Conservation (phyloP, 2,329 filamentous ascomycete genomes). For the Aspergillus viridinutans region DNA sequence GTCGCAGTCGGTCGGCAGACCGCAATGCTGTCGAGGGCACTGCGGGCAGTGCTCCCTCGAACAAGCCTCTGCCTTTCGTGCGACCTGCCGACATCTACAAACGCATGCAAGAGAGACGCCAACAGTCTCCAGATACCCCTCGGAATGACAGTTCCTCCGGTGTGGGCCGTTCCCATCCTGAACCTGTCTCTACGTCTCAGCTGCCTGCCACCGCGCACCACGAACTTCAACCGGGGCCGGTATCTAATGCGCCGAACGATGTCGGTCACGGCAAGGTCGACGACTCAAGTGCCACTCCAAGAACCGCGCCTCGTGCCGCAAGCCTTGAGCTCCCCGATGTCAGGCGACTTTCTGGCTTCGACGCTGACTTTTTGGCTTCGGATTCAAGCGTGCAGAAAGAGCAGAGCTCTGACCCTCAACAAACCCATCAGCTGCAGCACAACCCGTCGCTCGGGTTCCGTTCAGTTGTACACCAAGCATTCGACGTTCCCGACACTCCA, state of each 20-base stretch:
- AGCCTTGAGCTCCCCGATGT: slow-evolving; percentile 38
- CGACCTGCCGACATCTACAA: slow-evolving; percentile 75
- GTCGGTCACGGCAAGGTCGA: background rate
- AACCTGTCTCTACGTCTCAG: slow-evolving; percentile 1
- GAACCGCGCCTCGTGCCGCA: slow-evolving; percentile 12
- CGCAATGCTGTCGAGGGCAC: slow-evolving; percentile 2
- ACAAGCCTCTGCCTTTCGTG: slow-evolving; percentile 60
- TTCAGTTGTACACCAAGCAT: slow-evolving; percentile 62
- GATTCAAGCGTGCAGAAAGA: slow-evolving; percentile 11
- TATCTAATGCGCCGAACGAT: background rate
- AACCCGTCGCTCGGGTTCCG: slow-evolving; percentile 54
- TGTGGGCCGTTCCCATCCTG: slow-evolving; percentile 3
- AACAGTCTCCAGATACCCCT: slow-evolving; percentile 55
- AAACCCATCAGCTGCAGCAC: slow-evolving; percentile 41
- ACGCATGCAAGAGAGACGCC: slow-evolving; percentile 58
- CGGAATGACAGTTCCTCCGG: slow-evolving; percentile 53
- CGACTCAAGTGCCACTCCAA: background rate
- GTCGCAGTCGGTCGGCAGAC: slow-evolving; percentile 24
- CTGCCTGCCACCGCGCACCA: slow-evolving; percentile 3
- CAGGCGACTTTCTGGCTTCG: slow-evolving; percentile 39
- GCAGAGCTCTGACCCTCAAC: slow-evolving; percentile 10
- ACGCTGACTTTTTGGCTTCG: slow-evolving; percentile 23
- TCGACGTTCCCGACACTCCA: slow-evolving; percentile 55
- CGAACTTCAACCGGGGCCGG: slow-evolving; percentile 1
- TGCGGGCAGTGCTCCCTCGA: slow-evolving; percentile 24